Conservation (phyloP, 345 rosid species). For the Salix suchowensis region DNA sequence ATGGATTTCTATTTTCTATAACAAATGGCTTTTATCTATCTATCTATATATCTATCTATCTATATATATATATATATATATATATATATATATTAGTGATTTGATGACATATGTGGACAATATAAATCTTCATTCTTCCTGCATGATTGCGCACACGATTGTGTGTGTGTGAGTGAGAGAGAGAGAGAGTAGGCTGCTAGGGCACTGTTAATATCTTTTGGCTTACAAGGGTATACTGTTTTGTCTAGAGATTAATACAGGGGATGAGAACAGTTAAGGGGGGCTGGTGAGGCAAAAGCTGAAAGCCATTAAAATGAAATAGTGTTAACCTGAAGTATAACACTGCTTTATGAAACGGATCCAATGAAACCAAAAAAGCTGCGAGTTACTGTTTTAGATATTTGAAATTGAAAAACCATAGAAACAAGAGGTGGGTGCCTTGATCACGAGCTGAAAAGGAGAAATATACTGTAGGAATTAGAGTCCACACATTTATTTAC, state of each 20-base stretch:
- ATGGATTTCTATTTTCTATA: background rate
- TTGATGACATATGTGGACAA: background rate
- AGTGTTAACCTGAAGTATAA: no score
- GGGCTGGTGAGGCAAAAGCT: conserved; percentile 12
- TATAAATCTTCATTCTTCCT: background rate
- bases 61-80: no score
- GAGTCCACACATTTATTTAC: background rate
- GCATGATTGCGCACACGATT: conserved; percentile 1
- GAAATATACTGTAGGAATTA: background rate
- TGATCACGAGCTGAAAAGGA: background rate
- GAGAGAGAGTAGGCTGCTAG: background rate
- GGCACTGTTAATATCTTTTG: conserved; percentile 17
- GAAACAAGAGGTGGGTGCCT: conserved; percentile 11
- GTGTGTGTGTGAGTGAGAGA: background rate
- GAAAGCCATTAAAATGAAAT: conserved; percentile 1
- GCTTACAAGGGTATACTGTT: conserved; percentile 17
- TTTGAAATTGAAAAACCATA: background rate
- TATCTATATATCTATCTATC: no score
- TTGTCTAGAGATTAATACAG: conserved; percentile 1
- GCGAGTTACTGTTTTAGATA: conserved; percentile 18
- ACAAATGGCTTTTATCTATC: no score
- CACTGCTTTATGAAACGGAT: conserved; percentile 18
- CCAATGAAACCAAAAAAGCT: conserved; percentile 14
- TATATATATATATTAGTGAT: no score
- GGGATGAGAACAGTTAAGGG: conserved; percentile 14